Base-by-base conservation (phyloP, 371 early-diverging fungal species). In the Circinella umbellata region DNA sequence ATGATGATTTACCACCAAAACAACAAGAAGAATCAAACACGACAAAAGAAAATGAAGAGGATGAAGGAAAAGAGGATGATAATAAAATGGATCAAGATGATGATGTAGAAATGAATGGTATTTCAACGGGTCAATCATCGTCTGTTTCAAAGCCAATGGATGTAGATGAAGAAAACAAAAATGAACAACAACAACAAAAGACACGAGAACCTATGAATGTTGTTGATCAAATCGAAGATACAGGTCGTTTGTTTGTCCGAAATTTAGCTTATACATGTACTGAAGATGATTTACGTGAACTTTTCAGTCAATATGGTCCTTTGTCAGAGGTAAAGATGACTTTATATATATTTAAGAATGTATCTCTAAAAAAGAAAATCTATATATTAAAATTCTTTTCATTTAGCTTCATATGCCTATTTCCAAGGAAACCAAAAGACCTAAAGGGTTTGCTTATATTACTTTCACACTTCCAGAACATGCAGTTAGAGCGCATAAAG, bases 381-480 rank as follows among this genome's bases (percentile, higher is more conserved):
- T 4, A 47, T 17, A 18, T 8, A n/a, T n/a, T n/a, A n/a, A 11
- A 48, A 59, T 49, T 20, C 4, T 7, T 11, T 47, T 42, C 17
- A 60, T 34, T 35, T 73, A 86, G 86, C 81, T 95, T 37, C 97
- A 98, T 80, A 90, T 98, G 85, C 96, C 99, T 14, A 92, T 99
- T 63, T 89, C 91, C 57, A 92, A 90, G 75, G 93, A 93, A 66
- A 95, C 96, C 66, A 96, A 96, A 73, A 88, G 93, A 72, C 91
- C 97, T 69, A 95, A 95, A 74, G 99, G 99, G 4, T 96, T 90
- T 74, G 98, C 96, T 0, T 98, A 96, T 70, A 82, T 98, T 27
- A 79, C 92, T 27, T 99, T 81, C 69, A 76, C 96, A 63, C 57
- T 96, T 57, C 97, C 98, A 8, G 96, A 96, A 73, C 94, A 99